Evolutionary conservation across 164 flowering plant genomes (phyloP), one percentile per base, ranked within the genome.

Genomic region (Annona squamosa): DNA sequence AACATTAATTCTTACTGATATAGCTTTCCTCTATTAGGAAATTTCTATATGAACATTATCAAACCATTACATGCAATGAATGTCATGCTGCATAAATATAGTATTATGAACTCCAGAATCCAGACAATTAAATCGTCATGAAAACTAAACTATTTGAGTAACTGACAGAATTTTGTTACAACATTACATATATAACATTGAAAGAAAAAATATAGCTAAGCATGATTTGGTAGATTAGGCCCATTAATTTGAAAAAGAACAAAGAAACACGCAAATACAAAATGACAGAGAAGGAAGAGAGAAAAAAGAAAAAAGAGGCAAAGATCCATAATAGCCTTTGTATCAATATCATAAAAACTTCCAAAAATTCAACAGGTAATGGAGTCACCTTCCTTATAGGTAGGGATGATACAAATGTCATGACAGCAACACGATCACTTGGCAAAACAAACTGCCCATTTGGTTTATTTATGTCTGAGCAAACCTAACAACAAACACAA

Each of bases 381-480:
- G 48, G 70, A 65, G 52, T 9, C 85, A 95, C 99, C 98, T 95
- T 95, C 65, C 99, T 75, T 66, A 93, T 88, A 16, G 96, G 99
- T 71, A 95, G 91, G 10, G 99, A 91, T 13, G 96, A 91, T 76
- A 90, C 86, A 82, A 95, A 93, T 79, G 94, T 85, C 87, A 89
- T 83, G 70, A 95, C 84, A 76, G 96, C 97, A 82, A 78, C 75
- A 71, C 87, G 84, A 70, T 92, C 88, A 87, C 87, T 90, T 73
- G 91, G 97, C 73, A 95, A 82, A 76, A 93, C 81, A 84, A 88
- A 95, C 83, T 91, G 96, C 47, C 99, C 98, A 87, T 95, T 93
- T 72, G 99, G 99, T 77, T 95, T 95, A 78, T 95, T 91, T 79
- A 93, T 95, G 78, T 95, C 99, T 16, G 99, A 95, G 84, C 98